Evolutionary conservation across 345 rosid species (phyloP).

Genomic region (Citrus inodora): DNA sequence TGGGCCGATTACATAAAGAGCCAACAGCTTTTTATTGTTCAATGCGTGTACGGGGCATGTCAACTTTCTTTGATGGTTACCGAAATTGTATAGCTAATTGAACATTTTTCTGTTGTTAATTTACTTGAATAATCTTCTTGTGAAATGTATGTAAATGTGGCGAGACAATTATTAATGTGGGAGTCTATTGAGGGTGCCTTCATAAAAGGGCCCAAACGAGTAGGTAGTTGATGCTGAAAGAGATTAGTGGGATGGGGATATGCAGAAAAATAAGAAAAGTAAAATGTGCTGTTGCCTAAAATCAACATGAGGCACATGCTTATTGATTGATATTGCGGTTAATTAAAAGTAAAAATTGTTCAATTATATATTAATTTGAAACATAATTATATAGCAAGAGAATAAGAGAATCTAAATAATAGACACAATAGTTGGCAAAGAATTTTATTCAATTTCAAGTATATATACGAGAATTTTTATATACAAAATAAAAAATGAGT

Average conservation of each 20-base stretch:
- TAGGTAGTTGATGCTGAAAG: constrained; percentile 24
- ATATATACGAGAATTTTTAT: no score
- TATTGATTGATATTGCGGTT: no score
- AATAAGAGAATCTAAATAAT: no score
- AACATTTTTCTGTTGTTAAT: neutral
- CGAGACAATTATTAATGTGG: neutral
- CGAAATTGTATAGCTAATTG: constrained; percentile 3
- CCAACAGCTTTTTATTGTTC: constrained; percentile 22
- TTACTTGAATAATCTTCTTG: neutral
- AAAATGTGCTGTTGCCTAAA: neutral
- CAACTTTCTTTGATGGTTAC: constrained; percentile 3
- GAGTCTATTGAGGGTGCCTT: neutral
- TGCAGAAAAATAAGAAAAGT: neutral
- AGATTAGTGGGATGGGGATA: constrained; percentile 9
- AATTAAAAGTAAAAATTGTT: no score
- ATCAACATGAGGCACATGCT: no score
- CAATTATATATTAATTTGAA: no score
- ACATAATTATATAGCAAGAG: no score
- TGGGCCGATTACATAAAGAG: constrained; percentile 45
- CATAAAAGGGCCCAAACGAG: constrained; percentile 16
- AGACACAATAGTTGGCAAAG: no score
- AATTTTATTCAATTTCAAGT: no score
- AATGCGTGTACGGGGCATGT: constrained; percentile 8
- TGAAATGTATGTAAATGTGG: neutral
- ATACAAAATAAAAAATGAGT: no score